Evolutionary conservation across 176 grass and related monocot species (phyloP), one percentile per base, ranked within the genome.

Genomic region (Cenchrus americanus): DNA sequence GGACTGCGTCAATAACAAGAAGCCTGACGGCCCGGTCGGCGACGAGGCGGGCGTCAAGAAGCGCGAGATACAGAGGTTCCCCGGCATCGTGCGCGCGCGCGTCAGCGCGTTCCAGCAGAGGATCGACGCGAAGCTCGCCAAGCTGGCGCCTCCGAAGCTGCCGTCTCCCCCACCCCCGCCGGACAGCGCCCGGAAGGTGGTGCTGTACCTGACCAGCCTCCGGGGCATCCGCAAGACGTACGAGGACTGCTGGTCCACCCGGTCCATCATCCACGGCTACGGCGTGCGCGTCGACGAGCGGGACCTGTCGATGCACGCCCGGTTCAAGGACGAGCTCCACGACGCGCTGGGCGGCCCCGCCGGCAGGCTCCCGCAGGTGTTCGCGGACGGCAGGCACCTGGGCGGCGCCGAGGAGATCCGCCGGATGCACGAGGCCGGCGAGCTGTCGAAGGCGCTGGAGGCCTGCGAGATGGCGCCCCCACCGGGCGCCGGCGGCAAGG

Each of bases 241-340:
- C 51, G 96, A 98, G 91, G 96, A 98, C 77, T 93, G 96, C 85
- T 92, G 86, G 93, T 65, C 89, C 37, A 69, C 87, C 21, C 77
- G 52, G 83, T 66, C 92, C 53, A 90, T 95, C 65, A 83, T 98
- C 8, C 91, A 85, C 13, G 88, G 91, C 71, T 95, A 92, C 63
- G 92, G 92, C 64, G 84, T 91, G 57, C 88, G 83, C 60, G 69
- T 97, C 14, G 95, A 97, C 81, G 95, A 97, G 86, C 89, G 95
- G 70, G 95, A 97, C 87, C 84, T 97, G 64, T 92, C 95, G 48
- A 85, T 97, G 90, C 95, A 97, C 80, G 78, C 81, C 9, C 83
- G 92, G 51, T 97, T 92, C 90, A 97, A 92, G 85, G 95, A 97
- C 54, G 95, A 97, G 75, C 88, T 97, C 12, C 79, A 87, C 27